These are phyloP conservation scores for Cyberlindnera suaveolens DNA, from an alignment of 805 yeast genomes.

Conservation along the genomic window DNA sequence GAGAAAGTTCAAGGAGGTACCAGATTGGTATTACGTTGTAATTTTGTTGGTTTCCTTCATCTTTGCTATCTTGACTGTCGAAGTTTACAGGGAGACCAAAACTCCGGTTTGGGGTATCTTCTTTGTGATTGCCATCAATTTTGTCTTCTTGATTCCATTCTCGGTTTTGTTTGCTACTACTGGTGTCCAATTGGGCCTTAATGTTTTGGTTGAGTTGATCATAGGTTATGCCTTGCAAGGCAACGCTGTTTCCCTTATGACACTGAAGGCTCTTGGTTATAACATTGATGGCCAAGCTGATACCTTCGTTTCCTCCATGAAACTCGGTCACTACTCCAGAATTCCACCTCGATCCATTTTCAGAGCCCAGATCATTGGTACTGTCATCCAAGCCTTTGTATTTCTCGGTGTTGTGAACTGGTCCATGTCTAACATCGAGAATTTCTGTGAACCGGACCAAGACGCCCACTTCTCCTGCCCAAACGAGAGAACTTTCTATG, in stretches of 20 bases:
- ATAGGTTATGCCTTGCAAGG: conserved; percentile 47
- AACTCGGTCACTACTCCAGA: conserved; percentile 43
- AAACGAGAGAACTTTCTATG: conserved; percentile 35
- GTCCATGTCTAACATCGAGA: conserved; percentile 27
- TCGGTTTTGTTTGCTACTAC: conserved; percentile 42
- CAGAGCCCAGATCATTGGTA: conserved; percentile 35
- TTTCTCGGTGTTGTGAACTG: conserved; percentile 30
- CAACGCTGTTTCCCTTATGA: conserved; percentile 47
- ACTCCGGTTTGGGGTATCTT: conserved; percentile 62
- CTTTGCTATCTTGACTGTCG: conserved; percentile 40
- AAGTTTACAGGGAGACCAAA: conserved; percentile 37
- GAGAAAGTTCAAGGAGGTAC: conserved; percentile 55
- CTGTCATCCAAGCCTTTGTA: conserved; percentile 25
- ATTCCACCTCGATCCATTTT: conserved; percentile 56
- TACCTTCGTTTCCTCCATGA: conserved; percentile 43
- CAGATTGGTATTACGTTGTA: conserved; percentile 39
- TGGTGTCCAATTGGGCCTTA: conserved; percentile 42
- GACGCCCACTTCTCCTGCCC: conserved; percentile 36
- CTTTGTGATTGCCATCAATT: conserved; percentile 44
- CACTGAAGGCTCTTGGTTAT: conserved; percentile 46
- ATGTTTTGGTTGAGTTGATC: conserved; percentile 50
- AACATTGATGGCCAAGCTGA: conserved; percentile 63
- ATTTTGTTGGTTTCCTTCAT: conserved; percentile 37
- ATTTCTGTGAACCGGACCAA: conserved; percentile 31
- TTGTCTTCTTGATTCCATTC: conserved; percentile 45